These are phyloP conservation scores for Xerocomellus amylosporus DNA, from an alignment of 768 basidiomycete species.

Conservation along the genomic window DNA sequence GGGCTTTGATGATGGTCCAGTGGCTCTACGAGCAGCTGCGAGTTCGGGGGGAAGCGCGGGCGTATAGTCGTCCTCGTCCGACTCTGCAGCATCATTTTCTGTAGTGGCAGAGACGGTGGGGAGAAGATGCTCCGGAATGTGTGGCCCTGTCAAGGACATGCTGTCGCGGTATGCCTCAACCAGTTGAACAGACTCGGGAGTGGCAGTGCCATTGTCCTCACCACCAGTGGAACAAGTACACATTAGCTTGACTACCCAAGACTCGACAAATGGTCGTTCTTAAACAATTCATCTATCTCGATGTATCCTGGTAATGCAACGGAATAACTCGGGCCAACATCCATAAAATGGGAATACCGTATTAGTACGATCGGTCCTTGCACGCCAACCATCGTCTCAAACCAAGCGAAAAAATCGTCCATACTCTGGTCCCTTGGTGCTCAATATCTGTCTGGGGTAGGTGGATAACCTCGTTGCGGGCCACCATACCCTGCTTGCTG, in stretches of 20 bases:
- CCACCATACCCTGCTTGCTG: conserved; percentile 28
- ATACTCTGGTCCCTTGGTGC: background rate
- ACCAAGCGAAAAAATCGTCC: conserved; percentile 8
- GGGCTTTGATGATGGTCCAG: conserved; percentile 25
- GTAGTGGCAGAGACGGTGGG: conserved; percentile 11
- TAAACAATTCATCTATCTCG: conserved; percentile 4
- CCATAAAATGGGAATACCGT: conserved; percentile 15
- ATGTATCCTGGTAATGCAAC: conserved; percentile 17
- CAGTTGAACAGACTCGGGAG: background rate
- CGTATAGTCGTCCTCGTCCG: conserved; percentile 62
- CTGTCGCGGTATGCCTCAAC: background rate
- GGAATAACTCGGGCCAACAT: conserved; percentile 23
- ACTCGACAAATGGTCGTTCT: too few relatives aligned
- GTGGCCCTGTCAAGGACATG: conserved; percentile 57
- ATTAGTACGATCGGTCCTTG: conserved; percentile 14
- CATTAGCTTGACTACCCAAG: background rate
- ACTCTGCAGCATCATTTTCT: conserved; percentile 29
- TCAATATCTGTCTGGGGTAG: conserved; percentile 47
- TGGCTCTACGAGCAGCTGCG: conserved; percentile 39
- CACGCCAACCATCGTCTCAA: conserved; percentile 2
- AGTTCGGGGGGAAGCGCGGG: conserved; percentile 78
- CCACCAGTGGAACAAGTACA: background rate
- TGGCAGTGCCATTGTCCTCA: background rate
- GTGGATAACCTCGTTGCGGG: conserved; percentile 42
- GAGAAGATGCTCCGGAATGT: conserved; percentile 50